Evolutionary conservation across 768 basidiomycete species (phyloP).

Genomic region (Tricholoma hemisulphureum): DNA sequence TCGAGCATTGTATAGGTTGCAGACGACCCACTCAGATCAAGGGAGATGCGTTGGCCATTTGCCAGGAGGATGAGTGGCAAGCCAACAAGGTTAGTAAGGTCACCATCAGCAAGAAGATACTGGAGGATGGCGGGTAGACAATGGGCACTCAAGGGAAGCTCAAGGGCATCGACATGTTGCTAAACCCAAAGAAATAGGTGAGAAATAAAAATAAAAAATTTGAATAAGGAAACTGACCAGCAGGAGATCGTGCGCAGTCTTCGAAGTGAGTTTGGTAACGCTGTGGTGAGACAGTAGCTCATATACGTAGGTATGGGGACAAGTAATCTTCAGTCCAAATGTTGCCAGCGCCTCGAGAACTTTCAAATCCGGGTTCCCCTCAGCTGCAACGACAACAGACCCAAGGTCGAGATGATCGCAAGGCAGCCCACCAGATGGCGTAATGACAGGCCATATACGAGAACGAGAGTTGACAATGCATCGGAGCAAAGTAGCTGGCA

Average conservation of each 20-base stretch:
- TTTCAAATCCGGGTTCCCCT: slow-evolving; percentile 7
- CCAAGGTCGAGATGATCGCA: slow-evolving; percentile 10
- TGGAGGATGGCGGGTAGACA: slow-evolving; percentile 17
- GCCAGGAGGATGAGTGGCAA: slow-evolving; percentile 37
- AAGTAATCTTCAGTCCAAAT: slow-evolving; percentile 34
- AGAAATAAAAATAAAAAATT: not conserved
- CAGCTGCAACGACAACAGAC: slow-evolving; percentile 27
- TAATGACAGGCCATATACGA: slow-evolving; percentile 37
- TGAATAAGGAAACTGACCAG: slow-evolving; percentile 23
- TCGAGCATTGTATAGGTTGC: slow-evolving; percentile 28
- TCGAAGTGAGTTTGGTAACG: slow-evolving; percentile 26
- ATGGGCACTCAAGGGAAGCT: not conserved
- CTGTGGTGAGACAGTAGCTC: slow-evolving; percentile 20
- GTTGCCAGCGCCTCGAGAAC: slow-evolving; percentile 30
- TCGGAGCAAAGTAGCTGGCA: slow-evolving; percentile 31
- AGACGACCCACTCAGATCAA: slow-evolving; percentile 2
- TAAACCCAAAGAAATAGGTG: slow-evolving; percentile 10
- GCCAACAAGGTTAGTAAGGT: slow-evolving; percentile 32
- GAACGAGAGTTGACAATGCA: slow-evolving; percentile 23
- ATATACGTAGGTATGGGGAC: slow-evolving; percentile 35
- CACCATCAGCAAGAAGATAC: slow-evolving; percentile 35
- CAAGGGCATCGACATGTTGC: slow-evolving; percentile 13
- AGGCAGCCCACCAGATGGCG: not conserved
- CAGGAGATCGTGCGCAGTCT: slow-evolving; percentile 27
- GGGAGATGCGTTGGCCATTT: slow-evolving; percentile 19